Evolutionary conservation across 176 grass and related monocot species (phyloP).

Genomic region (Olyra latifolia): DNA sequence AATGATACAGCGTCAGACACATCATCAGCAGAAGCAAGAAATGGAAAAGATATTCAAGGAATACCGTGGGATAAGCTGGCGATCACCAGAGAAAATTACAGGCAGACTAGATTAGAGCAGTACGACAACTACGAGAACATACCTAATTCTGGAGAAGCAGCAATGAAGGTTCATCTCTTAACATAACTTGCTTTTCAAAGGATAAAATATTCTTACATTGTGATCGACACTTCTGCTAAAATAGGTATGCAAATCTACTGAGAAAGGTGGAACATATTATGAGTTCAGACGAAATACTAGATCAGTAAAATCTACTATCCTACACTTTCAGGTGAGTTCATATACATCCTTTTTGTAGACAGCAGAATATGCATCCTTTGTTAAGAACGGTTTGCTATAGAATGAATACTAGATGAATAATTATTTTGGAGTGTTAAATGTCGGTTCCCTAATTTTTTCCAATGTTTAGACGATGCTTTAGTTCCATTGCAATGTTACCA

Average conservation of each 20-base stretch:
- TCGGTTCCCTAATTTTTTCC: background rate
- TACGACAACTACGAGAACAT: slow-evolving; percentile 92
- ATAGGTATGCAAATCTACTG: slow-evolving; percentile 64
- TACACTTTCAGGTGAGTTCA: slow-evolving; percentile 72
- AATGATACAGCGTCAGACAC: slow-evolving; percentile 50
- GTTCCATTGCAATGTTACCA: no score
- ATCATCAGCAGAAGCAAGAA: slow-evolving; percentile 59
- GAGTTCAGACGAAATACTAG: slow-evolving; percentile 79
- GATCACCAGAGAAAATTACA: slow-evolving; percentile 65
- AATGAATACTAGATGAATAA: background rate
- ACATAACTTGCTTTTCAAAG: background rate
- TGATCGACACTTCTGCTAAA: slow-evolving; percentile 33
- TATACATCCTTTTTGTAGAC: background rate
- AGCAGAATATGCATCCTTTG: slow-evolving; percentile 11
- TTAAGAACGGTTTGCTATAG: slow-evolving; percentile 1
- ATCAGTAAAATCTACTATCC: slow-evolving; percentile 76
- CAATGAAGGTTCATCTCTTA: slow-evolving; percentile 43
- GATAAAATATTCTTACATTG: background rate
- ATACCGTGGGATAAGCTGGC: slow-evolving; percentile 70
- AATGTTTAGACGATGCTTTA: no score
- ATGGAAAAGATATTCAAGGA: slow-evolving; percentile 89
- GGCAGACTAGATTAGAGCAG: slow-evolving; percentile 57
- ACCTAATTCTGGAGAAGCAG: slow-evolving; percentile 62
- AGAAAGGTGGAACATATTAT: slow-evolving; percentile 65
- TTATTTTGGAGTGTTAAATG: background rate